phyloP scores from a whole-genome alignment of 352 stramenopile genomes.

The Globisporangium polare region DNA sequence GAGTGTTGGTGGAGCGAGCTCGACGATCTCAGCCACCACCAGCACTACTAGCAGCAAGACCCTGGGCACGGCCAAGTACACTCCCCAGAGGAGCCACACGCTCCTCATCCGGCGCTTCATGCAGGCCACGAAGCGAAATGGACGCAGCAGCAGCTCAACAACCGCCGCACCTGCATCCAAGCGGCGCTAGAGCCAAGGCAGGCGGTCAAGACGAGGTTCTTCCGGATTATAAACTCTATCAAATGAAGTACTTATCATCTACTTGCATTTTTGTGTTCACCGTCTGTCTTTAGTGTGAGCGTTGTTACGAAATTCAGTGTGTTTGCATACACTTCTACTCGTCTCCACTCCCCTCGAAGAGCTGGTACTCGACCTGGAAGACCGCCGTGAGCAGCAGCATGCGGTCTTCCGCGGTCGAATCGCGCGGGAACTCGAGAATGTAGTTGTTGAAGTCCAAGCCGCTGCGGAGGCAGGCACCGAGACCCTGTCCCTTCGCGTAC shows the following conservation, averaged over 20 bases:
- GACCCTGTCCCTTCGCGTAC: constrained; percentile 25
- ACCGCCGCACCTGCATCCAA: neutral
- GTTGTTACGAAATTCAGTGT: too few relatives aligned
- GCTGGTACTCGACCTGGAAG: constrained; percentile 58
- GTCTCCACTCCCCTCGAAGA: constrained; percentile 36
- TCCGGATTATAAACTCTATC: neutral
- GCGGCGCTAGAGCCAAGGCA: constrained; percentile 2
- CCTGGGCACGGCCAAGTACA: constrained; percentile 54
- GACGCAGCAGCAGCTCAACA: neutral
- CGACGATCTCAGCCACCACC: constrained; percentile 16
- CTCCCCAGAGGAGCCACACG: constrained; percentile 43
- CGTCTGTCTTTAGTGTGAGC: too few relatives aligned
- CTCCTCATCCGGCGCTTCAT: constrained; percentile 59
- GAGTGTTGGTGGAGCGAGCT: constrained; percentile 25
- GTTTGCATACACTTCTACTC: neutral
- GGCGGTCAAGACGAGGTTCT: too few relatives aligned
- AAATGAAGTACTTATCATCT: neutral
- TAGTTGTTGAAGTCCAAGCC: constrained; percentile 50
- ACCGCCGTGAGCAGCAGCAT: constrained; percentile 52
- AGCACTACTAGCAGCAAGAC: constrained; percentile 11
- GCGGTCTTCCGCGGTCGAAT: constrained; percentile 48
- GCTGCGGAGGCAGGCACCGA: constrained; percentile 34
- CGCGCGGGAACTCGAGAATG: constrained; percentile 52
- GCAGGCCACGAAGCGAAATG: constrained; percentile 27
- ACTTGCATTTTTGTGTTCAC: constrained; percentile 1